Percentiles rank a stretch among this genome's conserved stretches.
phyloP scores from a whole-genome alignment of 305 asterid genomes.

The Solanum hybrid region DNA sequence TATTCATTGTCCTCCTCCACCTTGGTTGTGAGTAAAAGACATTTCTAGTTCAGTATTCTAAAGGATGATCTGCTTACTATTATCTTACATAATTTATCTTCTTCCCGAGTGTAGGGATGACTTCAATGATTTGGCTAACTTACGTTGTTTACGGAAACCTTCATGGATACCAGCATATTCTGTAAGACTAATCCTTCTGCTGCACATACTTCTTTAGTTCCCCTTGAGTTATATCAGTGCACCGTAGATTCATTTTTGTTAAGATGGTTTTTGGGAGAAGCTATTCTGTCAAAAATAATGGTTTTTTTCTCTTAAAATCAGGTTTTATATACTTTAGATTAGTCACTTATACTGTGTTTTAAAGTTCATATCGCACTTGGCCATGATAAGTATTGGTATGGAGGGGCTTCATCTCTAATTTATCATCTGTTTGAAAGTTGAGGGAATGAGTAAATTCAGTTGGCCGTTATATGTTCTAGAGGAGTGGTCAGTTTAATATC shows the following conservation, averaged over 20 bases:
- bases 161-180: conserved; percentile 79
- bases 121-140: conserved; percentile 31
- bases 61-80: not conserved
- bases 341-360: not conserved
- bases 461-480: not conserved
- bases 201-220: not conserved
- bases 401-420: not conserved
- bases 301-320: not conserved
- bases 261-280: not conserved
- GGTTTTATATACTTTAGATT: not conserved
- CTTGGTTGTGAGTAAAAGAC: conserved; percentile 69
- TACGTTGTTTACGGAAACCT: conserved; percentile 55
- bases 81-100: conserved; percentile 9
- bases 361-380: not conserved
- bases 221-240: not conserved
- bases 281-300: not conserved
- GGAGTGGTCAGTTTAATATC: not conserved
- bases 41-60: not conserved
- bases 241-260: not conserved
- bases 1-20: conserved; percentile 93
- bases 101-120: conserved; percentile 49
- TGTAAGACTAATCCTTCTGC: conserved; percentile 31
- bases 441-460: not conserved
- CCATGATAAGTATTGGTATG: not conserved
- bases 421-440: conserved; percentile 2